These are phyloP conservation scores for Sporothrix sp. DNA, from an alignment of 2,329 filamentous ascomycete species.

Conservation along the genomic window DNA sequence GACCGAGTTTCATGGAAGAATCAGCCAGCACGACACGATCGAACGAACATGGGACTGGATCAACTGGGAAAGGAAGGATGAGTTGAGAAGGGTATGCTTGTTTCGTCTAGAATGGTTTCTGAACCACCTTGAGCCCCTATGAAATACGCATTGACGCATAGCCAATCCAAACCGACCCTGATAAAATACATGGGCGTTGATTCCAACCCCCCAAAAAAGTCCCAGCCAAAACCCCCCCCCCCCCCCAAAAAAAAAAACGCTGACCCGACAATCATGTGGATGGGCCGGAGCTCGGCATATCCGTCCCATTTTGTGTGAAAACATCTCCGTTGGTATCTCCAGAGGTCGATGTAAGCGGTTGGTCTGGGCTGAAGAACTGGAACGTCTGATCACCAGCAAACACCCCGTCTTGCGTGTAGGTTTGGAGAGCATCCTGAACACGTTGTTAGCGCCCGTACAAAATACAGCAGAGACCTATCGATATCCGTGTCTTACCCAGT, in stretches of 20 bases:
- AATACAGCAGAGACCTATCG: background rate
- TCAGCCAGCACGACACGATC: too few relatives aligned
- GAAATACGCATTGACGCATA: background rate
- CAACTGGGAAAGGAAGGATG: background rate
- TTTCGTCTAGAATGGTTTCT: background rate
- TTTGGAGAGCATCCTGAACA: slow-evolving; percentile 44
- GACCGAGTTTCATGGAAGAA: too few relatives aligned
- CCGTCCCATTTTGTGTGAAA: background rate
- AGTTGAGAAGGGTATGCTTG: slow-evolving; percentile 11
- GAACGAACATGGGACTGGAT: background rate
- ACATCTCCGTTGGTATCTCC: background rate
- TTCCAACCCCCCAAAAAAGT: background rate
- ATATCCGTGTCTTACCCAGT: slow-evolving; percentile 42
- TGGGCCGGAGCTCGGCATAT: slow-evolving; percentile 2
- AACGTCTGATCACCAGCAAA: slow-evolving; percentile 43
- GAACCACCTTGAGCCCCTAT: background rate
- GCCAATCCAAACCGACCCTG: background rate
- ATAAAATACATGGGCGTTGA: background rate
- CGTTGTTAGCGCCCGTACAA: background rate
- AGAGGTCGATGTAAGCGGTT: background rate
- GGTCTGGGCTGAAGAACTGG: slow-evolving; percentile 33
- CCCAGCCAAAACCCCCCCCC: background rate
- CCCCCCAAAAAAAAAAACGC: background rate
- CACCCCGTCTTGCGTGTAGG: slow-evolving; percentile 44
- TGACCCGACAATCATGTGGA: background rate